Evolutionary conservation across 768 basidiomycete species (phyloP).

Genomic region (Lepiota venenata): DNA sequence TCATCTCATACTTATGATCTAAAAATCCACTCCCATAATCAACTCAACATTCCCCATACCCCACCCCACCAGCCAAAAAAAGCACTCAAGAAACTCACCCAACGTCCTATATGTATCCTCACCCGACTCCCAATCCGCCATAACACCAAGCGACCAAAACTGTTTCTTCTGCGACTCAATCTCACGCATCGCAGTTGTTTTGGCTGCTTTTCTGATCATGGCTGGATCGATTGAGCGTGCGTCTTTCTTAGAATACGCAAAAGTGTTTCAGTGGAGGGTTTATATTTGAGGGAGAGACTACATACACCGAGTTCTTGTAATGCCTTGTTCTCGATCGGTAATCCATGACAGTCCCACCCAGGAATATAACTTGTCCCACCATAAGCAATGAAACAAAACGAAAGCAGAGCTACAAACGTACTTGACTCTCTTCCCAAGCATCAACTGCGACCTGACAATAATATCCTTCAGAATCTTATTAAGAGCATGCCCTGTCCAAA

Average conservation of each 20-base stretch:
- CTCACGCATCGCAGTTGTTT: constrained; percentile 67
- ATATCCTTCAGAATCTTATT: constrained; percentile 98
- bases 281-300: not conserved
- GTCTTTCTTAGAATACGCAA: constrained; percentile 39
- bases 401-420: constrained; percentile 31
- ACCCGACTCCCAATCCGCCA: constrained; percentile 82
- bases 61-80: not conserved
- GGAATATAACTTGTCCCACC: constrained; percentile 69
- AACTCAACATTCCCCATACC: not conserved
- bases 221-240: constrained; percentile 49
- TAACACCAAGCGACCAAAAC: constrained; percentile 79
- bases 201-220: constrained; percentile 67
- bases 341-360: constrained; percentile 98
- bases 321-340: constrained; percentile 96
- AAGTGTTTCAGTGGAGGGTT: too few species aligned
- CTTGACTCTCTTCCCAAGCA: constrained; percentile 78
- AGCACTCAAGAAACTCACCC: constrained; percentile 41
- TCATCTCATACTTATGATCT: constrained; percentile 88
- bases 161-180: constrained; percentile 75
- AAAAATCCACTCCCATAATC: not conserved
- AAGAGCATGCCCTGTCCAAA: constrained; percentile 79
- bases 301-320: constrained; percentile 70
- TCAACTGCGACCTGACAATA: constrained; percentile 85
- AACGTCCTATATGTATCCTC: constrained; percentile 79
- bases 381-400: not conserved